phyloP scores from a whole-genome alignment of 352 stramenopile genomes.

The Globisporangium barbulae region DNA sequence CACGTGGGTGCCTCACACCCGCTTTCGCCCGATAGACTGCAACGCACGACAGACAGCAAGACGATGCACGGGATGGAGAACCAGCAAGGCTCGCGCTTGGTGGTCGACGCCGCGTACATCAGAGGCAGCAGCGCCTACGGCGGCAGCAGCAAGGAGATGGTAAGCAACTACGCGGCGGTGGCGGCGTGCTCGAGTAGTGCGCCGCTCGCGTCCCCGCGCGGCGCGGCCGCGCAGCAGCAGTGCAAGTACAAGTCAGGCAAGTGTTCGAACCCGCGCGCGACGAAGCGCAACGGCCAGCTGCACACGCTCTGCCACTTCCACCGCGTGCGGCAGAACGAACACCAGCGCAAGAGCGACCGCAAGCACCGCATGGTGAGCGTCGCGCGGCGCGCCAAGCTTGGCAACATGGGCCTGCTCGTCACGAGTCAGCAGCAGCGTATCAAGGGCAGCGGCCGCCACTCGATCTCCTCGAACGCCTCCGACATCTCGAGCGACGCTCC shows the following conservation, averaged over 20 bases:
- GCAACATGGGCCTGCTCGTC: slow-evolving; percentile 50
- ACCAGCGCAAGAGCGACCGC: slow-evolving; percentile 85
- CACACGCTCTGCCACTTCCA: slow-evolving; percentile 87
- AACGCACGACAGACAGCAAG: neutral
- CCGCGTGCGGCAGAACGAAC: slow-evolving; percentile 77
- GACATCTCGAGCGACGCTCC: slow-evolving; percentile 30
- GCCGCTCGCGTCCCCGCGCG: slow-evolving; percentile 34
- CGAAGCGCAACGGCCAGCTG: slow-evolving; percentile 82
- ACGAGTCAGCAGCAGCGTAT: slow-evolving; percentile 10
- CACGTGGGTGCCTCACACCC: neutral
- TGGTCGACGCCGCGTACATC: slow-evolving; percentile 6
- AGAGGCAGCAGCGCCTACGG: neutral
- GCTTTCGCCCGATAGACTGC: neutral
- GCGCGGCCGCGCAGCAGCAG: slow-evolving; percentile 32
- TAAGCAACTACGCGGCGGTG: slow-evolving; percentile 1
- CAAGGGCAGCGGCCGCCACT: slow-evolving; percentile 11
- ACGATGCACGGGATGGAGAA: slow-evolving; percentile 13
- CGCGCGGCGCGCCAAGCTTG: slow-evolving; percentile 65
- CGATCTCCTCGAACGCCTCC: slow-evolving; percentile 27
- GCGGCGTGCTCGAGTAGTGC: neutral
- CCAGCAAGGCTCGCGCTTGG: slow-evolving; percentile 9
- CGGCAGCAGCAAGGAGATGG: slow-evolving; percentile 3
- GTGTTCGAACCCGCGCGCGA: slow-evolving; percentile 76
- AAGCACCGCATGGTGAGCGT: slow-evolving; percentile 85
- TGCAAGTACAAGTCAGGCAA: slow-evolving; percentile 89